Evolutionary conservation across 768 basidiomycete species (phyloP).

Genomic region (Tylopilus sp.): DNA sequence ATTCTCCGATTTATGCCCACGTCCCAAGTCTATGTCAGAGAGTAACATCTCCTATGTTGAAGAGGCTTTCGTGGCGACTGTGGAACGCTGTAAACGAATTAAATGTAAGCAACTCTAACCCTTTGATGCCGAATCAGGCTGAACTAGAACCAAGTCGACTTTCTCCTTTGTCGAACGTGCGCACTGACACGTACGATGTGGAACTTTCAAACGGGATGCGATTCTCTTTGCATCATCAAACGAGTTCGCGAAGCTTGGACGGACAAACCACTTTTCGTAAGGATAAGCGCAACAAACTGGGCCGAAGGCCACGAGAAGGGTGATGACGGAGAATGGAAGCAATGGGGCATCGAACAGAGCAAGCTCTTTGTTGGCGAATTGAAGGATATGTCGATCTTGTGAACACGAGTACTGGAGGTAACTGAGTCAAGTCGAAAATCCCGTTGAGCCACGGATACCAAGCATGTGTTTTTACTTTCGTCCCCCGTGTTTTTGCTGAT

Average conservation of each 20-base stretch:
- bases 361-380: slow-evolving; percentile 54
- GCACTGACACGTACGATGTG: slow-evolving; percentile 72
- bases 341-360: slow-evolving; percentile 81
- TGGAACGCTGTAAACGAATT: slow-evolving; percentile 50
- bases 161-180: slow-evolving; percentile 71
- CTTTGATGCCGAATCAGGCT: not conserved
- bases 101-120: slow-evolving; percentile 48
- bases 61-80: slow-evolving; percentile 55
- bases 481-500: not conserved
- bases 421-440: slow-evolving; percentile 60
- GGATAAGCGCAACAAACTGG: slow-evolving; percentile 69
- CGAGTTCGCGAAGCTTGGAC: slow-evolving; percentile 54
- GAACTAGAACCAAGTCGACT: slow-evolving; percentile 47
- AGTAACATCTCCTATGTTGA: slow-evolving; percentile 54
- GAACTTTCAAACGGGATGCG: slow-evolving; percentile 70
- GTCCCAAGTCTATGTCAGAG: slow-evolving; percentile 57
- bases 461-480: slow-evolving; percentile 30
- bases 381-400: slow-evolving; percentile 68
- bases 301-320: slow-evolving; percentile 52
- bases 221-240: slow-evolving; percentile 52
- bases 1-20: slow-evolving; percentile 48
- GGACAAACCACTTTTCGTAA: slow-evolving; percentile 67
- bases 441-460: slow-evolving; percentile 54
- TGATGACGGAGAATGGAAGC: slow-evolving; percentile 51
- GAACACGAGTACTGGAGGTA: slow-evolving; percentile 68